Conservation (phyloP, 1,284 basidiomycete genomes). For the Tausonia pullulans region DNA sequence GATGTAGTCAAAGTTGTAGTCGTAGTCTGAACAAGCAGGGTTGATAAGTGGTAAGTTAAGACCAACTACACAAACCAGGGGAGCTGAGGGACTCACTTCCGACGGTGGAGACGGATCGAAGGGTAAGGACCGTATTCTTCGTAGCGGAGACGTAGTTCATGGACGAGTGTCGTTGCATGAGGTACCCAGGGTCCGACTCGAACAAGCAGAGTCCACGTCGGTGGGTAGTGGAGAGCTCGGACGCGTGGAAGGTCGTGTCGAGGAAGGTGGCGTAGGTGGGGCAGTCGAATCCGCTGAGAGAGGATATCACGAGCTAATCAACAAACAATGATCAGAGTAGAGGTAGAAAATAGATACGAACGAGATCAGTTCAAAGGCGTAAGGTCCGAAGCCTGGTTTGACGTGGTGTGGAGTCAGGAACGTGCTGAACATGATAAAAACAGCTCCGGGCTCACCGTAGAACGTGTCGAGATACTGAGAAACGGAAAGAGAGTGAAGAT, state of each 20-base stretch:
- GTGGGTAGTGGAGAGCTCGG: conserved; percentile 26
- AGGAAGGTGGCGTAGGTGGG: conserved; percentile 24
- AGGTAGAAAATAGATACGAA: neutral
- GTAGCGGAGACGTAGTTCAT: conserved; percentile 24
- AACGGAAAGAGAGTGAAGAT: no score
- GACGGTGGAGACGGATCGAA: conserved; percentile 27
- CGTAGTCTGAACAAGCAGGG: conserved; percentile 20
- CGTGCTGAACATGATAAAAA: no score
- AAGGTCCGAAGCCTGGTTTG: conserved; percentile 23
- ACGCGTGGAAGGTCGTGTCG: conserved; percentile 25
- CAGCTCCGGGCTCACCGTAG: conserved; percentile 7
- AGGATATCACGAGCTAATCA: no score
- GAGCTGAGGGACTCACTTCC: conserved; percentile 19
- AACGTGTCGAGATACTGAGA: conserved; percentile 20
- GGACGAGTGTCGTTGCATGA: conserved; percentile 28
- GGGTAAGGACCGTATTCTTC: conserved; percentile 27
- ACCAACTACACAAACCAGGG: neutral
- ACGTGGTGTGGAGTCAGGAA: no score
- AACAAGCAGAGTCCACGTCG: conserved; percentile 28
- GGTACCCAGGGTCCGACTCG: conserved; percentile 25
- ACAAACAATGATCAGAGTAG: neutral
- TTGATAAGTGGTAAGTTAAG: no score
- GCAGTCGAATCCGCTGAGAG: conserved; percentile 23
- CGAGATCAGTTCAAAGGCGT: conserved; percentile 24
- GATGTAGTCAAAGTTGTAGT: conserved; percentile 28